Base-by-base conservation (phyloP, 2,329 filamentous ascomycete species). In the Grosmannia serpens region DNA sequence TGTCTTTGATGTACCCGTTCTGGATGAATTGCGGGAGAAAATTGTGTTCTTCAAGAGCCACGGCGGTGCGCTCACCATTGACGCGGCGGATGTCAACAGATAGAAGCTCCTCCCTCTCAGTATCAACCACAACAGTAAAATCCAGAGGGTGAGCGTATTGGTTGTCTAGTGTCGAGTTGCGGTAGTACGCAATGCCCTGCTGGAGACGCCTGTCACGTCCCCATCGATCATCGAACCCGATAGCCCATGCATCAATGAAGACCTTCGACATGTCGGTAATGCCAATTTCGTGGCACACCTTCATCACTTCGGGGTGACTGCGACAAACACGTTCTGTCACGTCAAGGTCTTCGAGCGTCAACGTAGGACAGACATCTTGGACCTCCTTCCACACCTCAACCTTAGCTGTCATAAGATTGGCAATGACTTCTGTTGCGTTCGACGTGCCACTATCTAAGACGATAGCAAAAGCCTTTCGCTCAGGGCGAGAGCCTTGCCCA, bases 171-270 rank as follows among this genome's bases (percentile, higher is more conserved):
- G 86, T 68, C 64, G 92, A 80, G 10, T 90, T 90, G 26, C 91
- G 85, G 71, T 95, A 96, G 77, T 96, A 96, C 88, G 96, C 95
- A 57, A 96, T 76, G 2, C 90, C 91, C 73, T 96, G 91, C 73
- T 96, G 91, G 6, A 96, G 81, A 57, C 91, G 85, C 53, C 90
- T 78, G 47, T 78, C 78, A 68, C 75, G 92, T 61, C 91, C 91
- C 67, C 91, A 94, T 53, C 91, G 86, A 73, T 95, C 89, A 66
- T 96, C 91, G 68, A 90, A 95, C 55, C 91, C 91, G 71, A 96
- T 95, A 1, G 91, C 96, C 91, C 91, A 96, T 13, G 89, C 89
- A 69, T 96, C 91, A 70, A 91, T 95, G 75, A 94, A 96, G 53
- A 96, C 89, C 73, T 95, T 96, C 76, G 91, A 75, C 91, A 96